Evolutionary conservation across 2,329 filamentous ascomycete genomes (phyloP), one percentile per base, ranked within the genome.

Genomic region (Epichloe uncinata): DNA sequence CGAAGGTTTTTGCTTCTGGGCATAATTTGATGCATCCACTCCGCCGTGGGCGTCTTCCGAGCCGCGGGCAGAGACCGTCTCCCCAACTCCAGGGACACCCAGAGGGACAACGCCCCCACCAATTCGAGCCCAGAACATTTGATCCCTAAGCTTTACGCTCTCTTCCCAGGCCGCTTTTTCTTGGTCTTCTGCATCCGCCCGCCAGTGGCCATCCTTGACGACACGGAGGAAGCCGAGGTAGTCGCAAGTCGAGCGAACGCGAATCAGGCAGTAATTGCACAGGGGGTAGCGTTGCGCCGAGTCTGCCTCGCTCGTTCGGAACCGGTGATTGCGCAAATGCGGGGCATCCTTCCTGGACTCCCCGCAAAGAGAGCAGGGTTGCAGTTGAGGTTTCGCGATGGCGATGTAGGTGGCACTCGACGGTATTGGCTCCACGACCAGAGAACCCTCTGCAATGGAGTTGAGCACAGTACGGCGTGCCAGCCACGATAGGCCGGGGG

Each of bases 71-170:
- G 47, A 48, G 8, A 4, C 11, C 12, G 47, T 11, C 11, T 52
- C 51, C 4, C 37, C 42, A 1, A 3, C 6, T 3, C 22, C 22
- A 30, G 26, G 26, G 26, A 30, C 26, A 11, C 60, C 58, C 9
- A 77, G 72, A 1, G 91, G 93, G 12, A 97, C 70, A 2, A 98
- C 88, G 13, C 93, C 93, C 30, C 90, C 93, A 26, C 91, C 91
- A 48, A 98, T 81, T 50, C 93, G 79, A 47, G 87, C 81, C 93
- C 93, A 98, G 64, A 98, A 98, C 85, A 98, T 95, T 58, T 91
- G 83, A 65, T 98, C 93, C 47, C 93, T 77, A 45, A 97, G 68
- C 33, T 85, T 80, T 11, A 96, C 85, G 51, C 88, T 88, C 70
- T 98, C 93, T 63, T 97, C 91, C 93, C 93, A 98, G 0, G 89